A percentile compares a stretch with the other conserved stretches of the same genome.
Conservation (phyloP, 345 rosid species). For the Ailanthus altissimus region DNA sequence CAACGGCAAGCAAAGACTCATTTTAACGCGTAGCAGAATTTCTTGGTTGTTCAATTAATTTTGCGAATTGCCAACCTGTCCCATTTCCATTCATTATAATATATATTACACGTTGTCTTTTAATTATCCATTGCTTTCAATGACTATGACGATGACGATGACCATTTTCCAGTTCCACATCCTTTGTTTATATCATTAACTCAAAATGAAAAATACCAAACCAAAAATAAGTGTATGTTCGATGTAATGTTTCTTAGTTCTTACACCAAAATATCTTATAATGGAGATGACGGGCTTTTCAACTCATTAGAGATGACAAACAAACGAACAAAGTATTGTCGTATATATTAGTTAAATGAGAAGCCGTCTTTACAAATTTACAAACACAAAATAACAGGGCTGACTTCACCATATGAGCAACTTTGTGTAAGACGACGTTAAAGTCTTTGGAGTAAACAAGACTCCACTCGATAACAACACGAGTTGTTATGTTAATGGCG, state of each 20-base stretch:
- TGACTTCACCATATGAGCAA: neutral
- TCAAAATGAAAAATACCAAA: too few relatives aligned
- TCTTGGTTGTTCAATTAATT: too few relatives aligned
- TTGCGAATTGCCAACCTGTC: neutral
- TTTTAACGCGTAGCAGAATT: too few relatives aligned
- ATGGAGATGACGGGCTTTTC: neutral
- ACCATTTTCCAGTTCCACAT: neutral
- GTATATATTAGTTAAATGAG: too few relatives aligned
- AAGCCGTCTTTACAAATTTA: neutral
- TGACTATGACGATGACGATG: neutral
- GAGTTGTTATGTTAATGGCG: neutral
- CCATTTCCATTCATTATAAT: neutral
- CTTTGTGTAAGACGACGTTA: neutral
- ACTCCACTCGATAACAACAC: neutral
- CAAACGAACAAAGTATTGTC: neutral
- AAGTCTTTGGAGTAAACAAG: slow-evolving; percentile 4
- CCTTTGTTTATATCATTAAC: slow-evolving; percentile 2
- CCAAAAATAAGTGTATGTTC: too few relatives aligned
- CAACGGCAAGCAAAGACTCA: too few relatives aligned
- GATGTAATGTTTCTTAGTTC: too few relatives aligned
- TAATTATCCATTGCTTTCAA: neutral
- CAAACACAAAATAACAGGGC: neutral
- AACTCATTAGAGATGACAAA: neutral
- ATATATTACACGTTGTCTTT: too few relatives aligned
- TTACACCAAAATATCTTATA: too few relatives aligned